Evolutionary conservation across 129 eudicot genomes (phyloP).

Genomic region (Lactuca sativa): DNA sequence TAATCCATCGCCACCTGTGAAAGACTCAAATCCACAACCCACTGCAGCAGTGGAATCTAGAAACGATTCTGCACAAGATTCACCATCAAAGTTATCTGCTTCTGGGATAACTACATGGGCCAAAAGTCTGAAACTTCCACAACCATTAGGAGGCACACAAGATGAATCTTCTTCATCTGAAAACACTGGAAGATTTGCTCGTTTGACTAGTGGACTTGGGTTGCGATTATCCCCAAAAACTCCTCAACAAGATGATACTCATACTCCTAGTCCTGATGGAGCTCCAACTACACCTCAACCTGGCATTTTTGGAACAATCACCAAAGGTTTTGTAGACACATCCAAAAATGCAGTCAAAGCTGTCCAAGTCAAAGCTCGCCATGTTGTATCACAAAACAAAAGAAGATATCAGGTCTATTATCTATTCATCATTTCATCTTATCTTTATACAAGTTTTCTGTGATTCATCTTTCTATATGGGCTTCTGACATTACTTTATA

Average conservation of each 20-base stretch:
- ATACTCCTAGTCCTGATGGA: constrained; percentile 46
- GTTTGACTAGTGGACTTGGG: constrained; percentile 70
- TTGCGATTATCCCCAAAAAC: constrained; percentile 67
- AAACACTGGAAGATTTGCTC: constrained; percentile 60
- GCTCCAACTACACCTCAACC: constrained; percentile 55
- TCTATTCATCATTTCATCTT: too few relatives aligned
- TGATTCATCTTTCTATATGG: not conserved
- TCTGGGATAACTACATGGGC: constrained; percentile 88
- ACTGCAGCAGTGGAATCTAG: constrained; percentile 35
- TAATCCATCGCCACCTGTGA: constrained; percentile 39
- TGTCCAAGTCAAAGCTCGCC: constrained; percentile 93
- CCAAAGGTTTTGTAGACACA: constrained; percentile 88
- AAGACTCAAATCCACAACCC: constrained; percentile 36
- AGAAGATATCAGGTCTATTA: constrained; percentile 99
- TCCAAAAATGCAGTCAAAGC: constrained; percentile 95
- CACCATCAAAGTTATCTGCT: constrained; percentile 53
- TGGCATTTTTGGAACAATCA: constrained; percentile 74
- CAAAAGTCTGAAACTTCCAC: constrained; percentile 69
- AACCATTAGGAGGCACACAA: constrained; percentile 47
- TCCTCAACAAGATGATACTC: constrained; percentile 56
- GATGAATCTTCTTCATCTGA: constrained; percentile 58
- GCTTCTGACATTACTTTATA: constrained; percentile 3
- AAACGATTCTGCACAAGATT: constrained; percentile 37
- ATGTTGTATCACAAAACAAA: constrained; percentile 93
- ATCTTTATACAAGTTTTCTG: constrained; percentile 3